These are phyloP conservation scores for Austroboletus novae-zelandiae DNA, from an alignment of 1,284 basidiomycete species.

Conservation along the genomic window DNA sequence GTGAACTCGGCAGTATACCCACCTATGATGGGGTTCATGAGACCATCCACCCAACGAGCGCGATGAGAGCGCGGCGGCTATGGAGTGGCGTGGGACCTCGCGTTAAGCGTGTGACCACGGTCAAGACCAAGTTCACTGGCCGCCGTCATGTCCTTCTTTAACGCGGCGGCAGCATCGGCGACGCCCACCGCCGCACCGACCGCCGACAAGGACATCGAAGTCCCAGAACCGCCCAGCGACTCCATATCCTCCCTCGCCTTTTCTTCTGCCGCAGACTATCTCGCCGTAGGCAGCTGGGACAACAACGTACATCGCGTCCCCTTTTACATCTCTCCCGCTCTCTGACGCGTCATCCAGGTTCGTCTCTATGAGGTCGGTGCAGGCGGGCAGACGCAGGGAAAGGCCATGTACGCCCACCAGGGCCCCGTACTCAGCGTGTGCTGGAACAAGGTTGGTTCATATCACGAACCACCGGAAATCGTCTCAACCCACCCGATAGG, in stretches of 20 bases:
- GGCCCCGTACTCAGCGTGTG: slow-evolving; percentile 76
- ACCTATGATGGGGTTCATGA: slow-evolving; percentile 10
- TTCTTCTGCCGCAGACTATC: slow-evolving; percentile 47
- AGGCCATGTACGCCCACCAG: slow-evolving; percentile 79
- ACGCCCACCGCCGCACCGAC: slow-evolving; percentile 21
- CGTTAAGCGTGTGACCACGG: too few relatives aligned
- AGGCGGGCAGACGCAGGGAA: slow-evolving; percentile 60
- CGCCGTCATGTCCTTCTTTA: slow-evolving; percentile 30
- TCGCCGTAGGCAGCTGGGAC: slow-evolving; percentile 63
- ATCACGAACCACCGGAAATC: not conserved
- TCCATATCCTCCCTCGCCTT: slow-evolving; percentile 57
- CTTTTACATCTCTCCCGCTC: not conserved
- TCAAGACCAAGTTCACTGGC: not conserved
- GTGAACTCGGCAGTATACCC: slow-evolving; percentile 30
- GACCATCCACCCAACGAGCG: too few relatives aligned
- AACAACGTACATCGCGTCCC: slow-evolving; percentile 43
- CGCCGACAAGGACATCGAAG: slow-evolving; percentile 55
- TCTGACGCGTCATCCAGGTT: slow-evolving; percentile 37
- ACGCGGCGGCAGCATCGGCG: slow-evolving; percentile 19
- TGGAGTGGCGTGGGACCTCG: slow-evolving; percentile 23
- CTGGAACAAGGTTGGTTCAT: slow-evolving; percentile 63
- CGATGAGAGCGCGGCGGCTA: too few relatives aligned
- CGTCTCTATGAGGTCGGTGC: slow-evolving; percentile 56
- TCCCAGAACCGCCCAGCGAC: slow-evolving; percentile 54
- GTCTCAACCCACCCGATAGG: slow-evolving; percentile 37